Base-by-base conservation (phyloP, 768 basidiomycete genomes). In the Leccinum subtestaceum region DNA sequence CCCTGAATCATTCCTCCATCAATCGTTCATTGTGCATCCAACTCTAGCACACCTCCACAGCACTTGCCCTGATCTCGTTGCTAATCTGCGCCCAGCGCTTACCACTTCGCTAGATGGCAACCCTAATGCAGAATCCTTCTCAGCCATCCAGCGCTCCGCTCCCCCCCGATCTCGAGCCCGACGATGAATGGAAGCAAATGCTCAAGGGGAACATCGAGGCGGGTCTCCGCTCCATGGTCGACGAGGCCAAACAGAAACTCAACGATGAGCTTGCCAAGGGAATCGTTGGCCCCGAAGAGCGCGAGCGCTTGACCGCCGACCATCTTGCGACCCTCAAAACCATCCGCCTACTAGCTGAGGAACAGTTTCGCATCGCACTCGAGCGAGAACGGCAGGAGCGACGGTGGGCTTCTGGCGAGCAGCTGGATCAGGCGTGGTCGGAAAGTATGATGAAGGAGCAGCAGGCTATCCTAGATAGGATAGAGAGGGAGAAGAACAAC, bases 191-290 rank as follows among this genome's bases (percentile, higher is more conserved):
- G 84, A 86, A 84, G 67, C 67, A 64, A 34, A 57, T 64, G 2
- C 72, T 83, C 64, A 75, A 67, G 65, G 75, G 78, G 43, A 76
- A 78, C 65, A 88, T 91, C 65, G 81, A 84, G 63, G 75, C 76
- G 2, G 74, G 73, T 8, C 66, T 77, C 52, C 67, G 62, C 38
- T 65, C 71, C 49, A 69, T 72, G 62, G 79, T 88, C 60, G 80
- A 85, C 56, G 87, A 87, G 59, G 83, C 89, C 19, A 85, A 85
- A 72, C 79, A 83, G 58, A 83, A 81, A 58, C 71, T 83, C 38
- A 77, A 83, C 36, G 70, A 74, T 15, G 79, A 84, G 67, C 74
- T 90, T 13, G 76, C 77, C 66, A 71, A 79, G 71, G 65, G 70
- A 57, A 60, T 81, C 67, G 64, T 75, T 57, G 53, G 63, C 43